phyloP scores from a whole-genome alignment of 2,329 filamentous ascomycete species.

The Teratosphaeria pseudoeucalypti region DNA sequence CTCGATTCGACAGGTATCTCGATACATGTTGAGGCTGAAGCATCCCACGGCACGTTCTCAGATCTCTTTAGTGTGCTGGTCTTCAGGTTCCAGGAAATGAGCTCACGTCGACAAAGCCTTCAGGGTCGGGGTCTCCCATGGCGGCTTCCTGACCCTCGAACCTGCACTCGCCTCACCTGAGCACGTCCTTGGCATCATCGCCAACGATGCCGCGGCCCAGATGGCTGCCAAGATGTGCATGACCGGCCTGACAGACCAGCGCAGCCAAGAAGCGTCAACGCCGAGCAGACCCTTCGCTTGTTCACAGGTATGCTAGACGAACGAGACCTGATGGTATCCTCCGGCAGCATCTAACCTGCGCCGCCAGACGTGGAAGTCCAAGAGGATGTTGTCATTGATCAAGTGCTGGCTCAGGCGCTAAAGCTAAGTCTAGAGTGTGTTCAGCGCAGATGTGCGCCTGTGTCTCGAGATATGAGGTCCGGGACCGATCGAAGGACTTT shows the following conservation, averaged over 20 bases:
- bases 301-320: not conserved
- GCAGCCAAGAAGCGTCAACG: not conserved
- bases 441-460: too few relatives aligned
- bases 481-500: too few relatives aligned
- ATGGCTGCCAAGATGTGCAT: not conserved
- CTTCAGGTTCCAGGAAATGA: not conserved
- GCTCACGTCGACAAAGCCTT: not conserved
- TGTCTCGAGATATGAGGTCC: too few relatives aligned
- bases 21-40: not conserved
- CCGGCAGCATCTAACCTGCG: too few relatives aligned
- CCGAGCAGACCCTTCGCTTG: not conserved
- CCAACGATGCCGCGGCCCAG: not conserved
- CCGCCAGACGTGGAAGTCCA: too few relatives aligned
- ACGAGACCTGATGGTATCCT: not conserved
- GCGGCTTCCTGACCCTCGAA: not conserved
- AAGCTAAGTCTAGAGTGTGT: too few relatives aligned
- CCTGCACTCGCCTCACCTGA: not conserved
- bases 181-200: not conserved
- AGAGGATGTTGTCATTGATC: too few relatives aligned
- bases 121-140: not conserved
- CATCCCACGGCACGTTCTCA: not conserved
- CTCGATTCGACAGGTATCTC: not conserved
- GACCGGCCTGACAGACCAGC: not conserved
- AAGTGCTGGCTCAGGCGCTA: too few relatives aligned
- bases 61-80: not conserved